Evolutionary conservation across 441 rosid genomes (phyloP).

Genomic region (Eutrema salsugineum): DNA sequence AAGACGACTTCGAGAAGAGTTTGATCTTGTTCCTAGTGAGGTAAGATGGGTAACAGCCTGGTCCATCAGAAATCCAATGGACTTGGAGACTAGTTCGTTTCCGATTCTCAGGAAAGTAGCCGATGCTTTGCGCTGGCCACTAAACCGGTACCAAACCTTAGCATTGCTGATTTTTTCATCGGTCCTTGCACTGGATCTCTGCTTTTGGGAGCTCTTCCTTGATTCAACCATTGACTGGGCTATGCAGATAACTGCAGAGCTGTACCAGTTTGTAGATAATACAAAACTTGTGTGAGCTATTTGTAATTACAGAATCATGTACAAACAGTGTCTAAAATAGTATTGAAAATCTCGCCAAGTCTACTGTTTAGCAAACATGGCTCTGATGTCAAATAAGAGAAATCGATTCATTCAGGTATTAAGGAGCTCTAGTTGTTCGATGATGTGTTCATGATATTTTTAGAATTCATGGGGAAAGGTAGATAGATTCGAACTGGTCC

Average conservation of each 20-base stretch:
- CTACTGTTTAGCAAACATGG: neutral
- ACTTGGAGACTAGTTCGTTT: conserved; percentile 41
- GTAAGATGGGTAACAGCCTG: conserved; percentile 94
- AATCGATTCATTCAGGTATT: neutral
- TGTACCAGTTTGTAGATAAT: conserved; percentile 39
- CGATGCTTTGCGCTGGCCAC: conserved; percentile 72
- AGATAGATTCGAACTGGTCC: too few relatives aligned
- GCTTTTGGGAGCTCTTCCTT: conserved; percentile 83
- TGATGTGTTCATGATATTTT: too few relatives aligned
- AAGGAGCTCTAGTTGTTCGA: neutral
- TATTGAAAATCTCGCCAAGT: neutral
- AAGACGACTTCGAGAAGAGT: conserved; percentile 72
- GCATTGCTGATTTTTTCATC: conserved; percentile 75
- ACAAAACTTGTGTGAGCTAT: conserved; percentile 24
- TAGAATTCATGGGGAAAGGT: too few relatives aligned
- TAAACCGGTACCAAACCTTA: conserved; percentile 85
- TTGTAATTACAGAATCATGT: conserved; percentile 5
- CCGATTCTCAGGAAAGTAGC: conserved; percentile 72
- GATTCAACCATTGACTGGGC: conserved; percentile 54
- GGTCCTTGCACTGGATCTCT: conserved; percentile 79
- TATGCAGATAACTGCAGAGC: conserved; percentile 42
- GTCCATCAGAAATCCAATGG: conserved; percentile 62
- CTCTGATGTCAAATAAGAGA: neutral
- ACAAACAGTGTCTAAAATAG: neutral
- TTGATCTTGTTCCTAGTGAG: conserved; percentile 55